Conservation (phyloP, 768 basidiomycete species). For the Floccularia luteovirens region DNA sequence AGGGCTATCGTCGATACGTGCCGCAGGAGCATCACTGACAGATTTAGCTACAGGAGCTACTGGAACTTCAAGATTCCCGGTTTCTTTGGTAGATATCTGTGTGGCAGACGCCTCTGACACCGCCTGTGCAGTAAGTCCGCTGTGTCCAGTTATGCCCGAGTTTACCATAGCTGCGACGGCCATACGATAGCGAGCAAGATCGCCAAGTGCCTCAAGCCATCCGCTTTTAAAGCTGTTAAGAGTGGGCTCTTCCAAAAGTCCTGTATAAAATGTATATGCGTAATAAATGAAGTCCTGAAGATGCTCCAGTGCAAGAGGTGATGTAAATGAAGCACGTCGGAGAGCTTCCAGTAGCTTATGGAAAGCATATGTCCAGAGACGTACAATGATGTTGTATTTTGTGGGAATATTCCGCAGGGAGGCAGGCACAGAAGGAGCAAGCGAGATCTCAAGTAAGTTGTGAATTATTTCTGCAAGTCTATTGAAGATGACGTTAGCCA, state of each 20-base stretch:
- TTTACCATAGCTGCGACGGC: slow-evolving; percentile 84
- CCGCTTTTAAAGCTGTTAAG: slow-evolving; percentile 65
- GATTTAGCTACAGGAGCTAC: slow-evolving; percentile 18
- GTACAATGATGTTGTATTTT: slow-evolving; percentile 92
- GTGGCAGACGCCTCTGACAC: slow-evolving; percentile 35
- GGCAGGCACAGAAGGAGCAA: slow-evolving; percentile 81
- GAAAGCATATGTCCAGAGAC: slow-evolving; percentile 90
- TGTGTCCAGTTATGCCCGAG: slow-evolving; percentile 30
- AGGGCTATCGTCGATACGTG: slow-evolving; percentile 56
- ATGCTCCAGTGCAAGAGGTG: slow-evolving; percentile 73
- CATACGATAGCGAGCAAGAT: slow-evolving; percentile 93
- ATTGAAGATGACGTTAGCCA: slow-evolving; percentile 4
- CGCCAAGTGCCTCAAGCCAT: slow-evolving; percentile 97
- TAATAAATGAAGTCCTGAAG: slow-evolving; percentile 94
- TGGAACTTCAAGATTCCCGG: slow-evolving; percentile 9
- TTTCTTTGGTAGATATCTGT: slow-evolving; percentile 9
- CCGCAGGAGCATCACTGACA: slow-evolving; percentile 39
- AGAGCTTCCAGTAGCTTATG: slow-evolving; percentile 87
- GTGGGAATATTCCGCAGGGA: slow-evolving; percentile 84
- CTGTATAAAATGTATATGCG: slow-evolving; percentile 90
- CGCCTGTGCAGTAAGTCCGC: slow-evolving; percentile 50
- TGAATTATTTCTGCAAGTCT: slow-evolving; percentile 91
- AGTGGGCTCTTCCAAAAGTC: slow-evolving; percentile 74
- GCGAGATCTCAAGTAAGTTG: slow-evolving; percentile 77
- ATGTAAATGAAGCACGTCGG: slow-evolving; percentile 72